Evolutionary conservation across 768 basidiomycete genomes (phyloP).

Genomic region (Sporobolomyces phaffii): DNA sequence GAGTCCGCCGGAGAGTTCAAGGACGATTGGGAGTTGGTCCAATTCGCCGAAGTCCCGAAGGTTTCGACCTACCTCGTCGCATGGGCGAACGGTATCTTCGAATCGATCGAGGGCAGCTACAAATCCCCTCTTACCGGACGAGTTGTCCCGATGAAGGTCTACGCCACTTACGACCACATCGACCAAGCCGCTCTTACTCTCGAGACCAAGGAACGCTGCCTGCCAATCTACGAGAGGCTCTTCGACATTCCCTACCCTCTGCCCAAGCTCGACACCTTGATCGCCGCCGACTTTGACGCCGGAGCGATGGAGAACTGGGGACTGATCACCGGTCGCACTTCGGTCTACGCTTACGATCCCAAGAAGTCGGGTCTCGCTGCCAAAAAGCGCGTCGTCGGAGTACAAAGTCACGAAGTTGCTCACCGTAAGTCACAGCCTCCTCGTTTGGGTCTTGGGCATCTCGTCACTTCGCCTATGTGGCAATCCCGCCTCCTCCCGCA

Average conservation of each 20-base stretch:
- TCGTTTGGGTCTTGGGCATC: not conserved
- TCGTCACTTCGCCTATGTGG: no score
- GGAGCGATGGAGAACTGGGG: slow-evolving; percentile 74
- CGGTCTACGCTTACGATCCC: slow-evolving; percentile 67
- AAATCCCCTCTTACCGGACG: slow-evolving; percentile 72
- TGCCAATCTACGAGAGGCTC: slow-evolving; percentile 85
- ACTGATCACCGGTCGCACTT: slow-evolving; percentile 81
- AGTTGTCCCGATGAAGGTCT: slow-evolving; percentile 73
- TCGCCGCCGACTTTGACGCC: slow-evolving; percentile 82
- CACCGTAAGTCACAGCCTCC: slow-evolving; percentile 43
- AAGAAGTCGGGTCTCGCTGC: slow-evolving; percentile 63
- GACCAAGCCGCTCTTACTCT: slow-evolving; percentile 77
- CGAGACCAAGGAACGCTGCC: slow-evolving; percentile 70
- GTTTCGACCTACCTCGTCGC: slow-evolving; percentile 42
- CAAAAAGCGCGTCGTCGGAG: slow-evolving; percentile 70
- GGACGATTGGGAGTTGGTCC: slow-evolving; percentile 69
- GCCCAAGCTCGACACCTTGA: slow-evolving; percentile 88
- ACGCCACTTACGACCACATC: slow-evolving; percentile 74
- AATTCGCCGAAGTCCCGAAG: slow-evolving; percentile 69
- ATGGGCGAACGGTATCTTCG: slow-evolving; percentile 57
- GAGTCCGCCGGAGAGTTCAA: slow-evolving; percentile 36
- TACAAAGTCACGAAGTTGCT: slow-evolving; percentile 79
- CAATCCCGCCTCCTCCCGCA: no score
- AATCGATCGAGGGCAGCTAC: slow-evolving; percentile 66
- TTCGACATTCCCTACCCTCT: slow-evolving; percentile 89